phyloP scores from a whole-genome alignment of 2,329 filamentous ascomycete species.

The Colletotrichum eremochloae region DNA sequence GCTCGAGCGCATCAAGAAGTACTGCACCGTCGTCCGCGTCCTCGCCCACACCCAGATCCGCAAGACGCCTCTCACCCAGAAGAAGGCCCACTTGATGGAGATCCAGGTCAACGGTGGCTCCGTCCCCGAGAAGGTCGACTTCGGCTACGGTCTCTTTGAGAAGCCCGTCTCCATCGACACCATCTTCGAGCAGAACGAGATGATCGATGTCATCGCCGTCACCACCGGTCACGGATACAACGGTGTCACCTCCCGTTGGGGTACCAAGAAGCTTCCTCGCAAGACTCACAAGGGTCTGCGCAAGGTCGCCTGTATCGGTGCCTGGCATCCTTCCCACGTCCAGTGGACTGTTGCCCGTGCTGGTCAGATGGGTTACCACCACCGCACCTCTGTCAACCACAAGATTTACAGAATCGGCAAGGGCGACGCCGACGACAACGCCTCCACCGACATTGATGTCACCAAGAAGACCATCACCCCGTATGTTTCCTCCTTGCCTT shows the following conservation, averaged over 20 bases:
- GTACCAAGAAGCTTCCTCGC: conserved; percentile 99
- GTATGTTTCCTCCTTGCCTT: conserved; percentile 74
- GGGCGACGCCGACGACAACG: conserved; percentile 90
- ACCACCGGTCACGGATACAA: conserved; percentile 99
- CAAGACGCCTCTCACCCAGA: conserved; percentile 99
- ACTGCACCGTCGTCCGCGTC: conserved; percentile 99
- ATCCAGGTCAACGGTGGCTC: conserved; percentile 99
- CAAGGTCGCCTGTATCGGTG: conserved; percentile 99
- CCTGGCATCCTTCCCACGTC: conserved; percentile 99
- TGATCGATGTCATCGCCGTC: conserved; percentile 99
- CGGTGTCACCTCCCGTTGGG: conserved; percentile 98
- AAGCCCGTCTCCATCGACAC: conserved; percentile 94
- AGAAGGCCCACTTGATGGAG: conserved; percentile 99
- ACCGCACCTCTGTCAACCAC: conserved; percentile 99
- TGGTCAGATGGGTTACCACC: conserved; percentile 99
- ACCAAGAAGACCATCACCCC: conserved; percentile 99
- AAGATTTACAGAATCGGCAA: conserved; percentile 99
- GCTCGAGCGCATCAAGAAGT: conserved; percentile 99
- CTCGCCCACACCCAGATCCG: conserved; percentile 99
- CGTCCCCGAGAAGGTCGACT: conserved; percentile 96
- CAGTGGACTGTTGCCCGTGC: conserved; percentile 99
- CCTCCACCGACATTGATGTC: conserved; percentile 93
- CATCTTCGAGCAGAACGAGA: conserved; percentile 99
- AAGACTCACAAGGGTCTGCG: conserved; percentile 99
- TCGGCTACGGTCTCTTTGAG: conserved; percentile 97